Conservation (phyloP, 1,139 yeast genomes). For the Candida labiduridarum region DNA sequence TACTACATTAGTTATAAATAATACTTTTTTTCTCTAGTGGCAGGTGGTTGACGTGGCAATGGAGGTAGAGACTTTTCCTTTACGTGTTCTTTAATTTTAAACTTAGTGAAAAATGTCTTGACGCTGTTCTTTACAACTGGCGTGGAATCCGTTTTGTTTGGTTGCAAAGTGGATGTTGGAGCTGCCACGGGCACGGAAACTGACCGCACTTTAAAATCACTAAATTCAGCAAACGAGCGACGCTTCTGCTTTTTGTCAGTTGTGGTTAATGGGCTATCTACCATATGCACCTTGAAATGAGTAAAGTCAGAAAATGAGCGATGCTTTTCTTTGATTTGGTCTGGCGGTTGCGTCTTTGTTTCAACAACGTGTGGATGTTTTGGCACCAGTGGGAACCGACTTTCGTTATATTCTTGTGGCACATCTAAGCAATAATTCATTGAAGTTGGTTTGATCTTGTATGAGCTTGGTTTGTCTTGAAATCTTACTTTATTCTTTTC, state of each 20-base stretch:
- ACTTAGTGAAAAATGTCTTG: background rate
- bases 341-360: background rate
- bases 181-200: background rate
- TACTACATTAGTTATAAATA: background rate
- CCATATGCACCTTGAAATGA: background rate
- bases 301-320: conserved; percentile 3
- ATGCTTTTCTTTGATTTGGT: background rate
- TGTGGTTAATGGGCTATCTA: background rate
- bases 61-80: conserved; percentile 3
- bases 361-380: background rate
- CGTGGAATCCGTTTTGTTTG: background rate
- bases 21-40: background rate
- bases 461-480: conserved; percentile 19
- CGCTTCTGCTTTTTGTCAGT: background rate
- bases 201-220: background rate
- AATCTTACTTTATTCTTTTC: background rate
- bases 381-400: conserved; percentile 25
- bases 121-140: background rate
- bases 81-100: background rate
- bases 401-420: conserved; percentile 32
- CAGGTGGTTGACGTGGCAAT: background rate
- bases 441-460: conserved; percentile 31
- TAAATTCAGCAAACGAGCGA: background rate
- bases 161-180: conserved; percentile 1
- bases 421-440: conserved; percentile 37